phyloP scores from a whole-genome alignment of 2,329 filamentous ascomycete genomes.

The Chrysosporium keratinophilum region DNA sequence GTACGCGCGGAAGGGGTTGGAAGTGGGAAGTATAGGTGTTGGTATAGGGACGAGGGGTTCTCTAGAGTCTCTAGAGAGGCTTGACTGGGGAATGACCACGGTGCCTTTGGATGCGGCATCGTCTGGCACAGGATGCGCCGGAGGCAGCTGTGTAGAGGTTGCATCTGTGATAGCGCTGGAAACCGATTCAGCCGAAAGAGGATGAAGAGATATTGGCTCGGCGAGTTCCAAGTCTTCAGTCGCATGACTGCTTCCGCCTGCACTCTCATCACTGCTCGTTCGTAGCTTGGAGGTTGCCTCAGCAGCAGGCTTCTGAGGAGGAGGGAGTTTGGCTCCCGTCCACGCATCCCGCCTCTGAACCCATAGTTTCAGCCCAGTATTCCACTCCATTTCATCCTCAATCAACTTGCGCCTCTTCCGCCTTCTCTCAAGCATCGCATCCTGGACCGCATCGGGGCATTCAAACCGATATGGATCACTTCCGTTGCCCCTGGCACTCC shows the following conservation, averaged over 20 bases:
- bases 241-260: slow-evolving; percentile 10
- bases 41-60: slow-evolving; percentile 62
- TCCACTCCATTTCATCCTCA: slow-evolving; percentile 62
- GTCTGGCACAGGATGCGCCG: not conserved
- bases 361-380: slow-evolving; percentile 72
- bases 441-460: slow-evolving; percentile 32
- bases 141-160: not conserved
- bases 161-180: slow-evolving; percentile 23
- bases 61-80: slow-evolving; percentile 19
- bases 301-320: slow-evolving; percentile 16
- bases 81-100: slow-evolving; percentile 15
- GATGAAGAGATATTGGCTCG: not conserved
- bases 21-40: slow-evolving; percentile 59
- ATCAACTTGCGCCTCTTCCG: slow-evolving; percentile 48
- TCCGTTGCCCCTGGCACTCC: not conserved
- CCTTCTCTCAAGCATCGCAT: slow-evolving; percentile 41
- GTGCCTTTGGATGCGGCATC: not conserved
- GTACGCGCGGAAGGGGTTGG: slow-evolving; percentile 65
- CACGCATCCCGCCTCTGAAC: slow-evolving; percentile 67
- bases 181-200: not conserved
- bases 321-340: slow-evolving; percentile 55
- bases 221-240: slow-evolving; percentile 11
- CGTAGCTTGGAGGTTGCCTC: slow-evolving; percentile 35
- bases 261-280: slow-evolving; percentile 16
- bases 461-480: slow-evolving; percentile 32